These are phyloP conservation scores for Mycena floridula DNA, from an alignment of 768 basidiomycete species.

Conservation along the genomic window DNA sequence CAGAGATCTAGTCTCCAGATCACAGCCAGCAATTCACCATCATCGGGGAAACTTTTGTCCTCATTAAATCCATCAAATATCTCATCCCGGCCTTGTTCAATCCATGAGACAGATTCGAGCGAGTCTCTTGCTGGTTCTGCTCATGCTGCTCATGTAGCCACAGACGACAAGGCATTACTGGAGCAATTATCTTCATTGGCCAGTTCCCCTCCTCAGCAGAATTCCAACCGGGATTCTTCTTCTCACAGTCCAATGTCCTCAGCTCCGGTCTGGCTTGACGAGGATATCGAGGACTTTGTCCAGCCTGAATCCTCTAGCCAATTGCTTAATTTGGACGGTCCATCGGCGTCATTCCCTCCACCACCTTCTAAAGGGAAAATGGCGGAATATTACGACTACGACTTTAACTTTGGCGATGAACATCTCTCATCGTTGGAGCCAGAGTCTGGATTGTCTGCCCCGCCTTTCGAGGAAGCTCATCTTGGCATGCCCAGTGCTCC, in stretches of 20 bases:
- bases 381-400: conserved; percentile 35
- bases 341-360: conserved; percentile 19
- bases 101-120: background rate
- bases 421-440: conserved; percentile 26
- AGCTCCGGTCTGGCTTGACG: conserved; percentile 51
- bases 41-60: conserved; percentile 9
- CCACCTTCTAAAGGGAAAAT: conserved; percentile 39
- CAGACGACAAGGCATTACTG: conserved; percentile 57
- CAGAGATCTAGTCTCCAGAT: conserved; percentile 12
- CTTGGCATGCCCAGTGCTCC: conserved; percentile 23
- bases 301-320: background rate
- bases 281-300: conserved; percentile 33
- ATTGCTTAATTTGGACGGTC: conserved; percentile 6
- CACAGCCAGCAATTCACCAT: conserved; percentile 11
- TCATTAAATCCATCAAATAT: conserved; percentile 19
- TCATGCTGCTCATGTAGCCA: conserved; percentile 53
- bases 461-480: conserved; percentile 37
- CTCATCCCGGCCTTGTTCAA: conserved; percentile 6
- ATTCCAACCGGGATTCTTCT: conserved; percentile 12
- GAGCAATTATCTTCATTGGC: conserved; percentile 45
- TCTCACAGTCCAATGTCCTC: conserved; percentile 24
- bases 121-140: conserved; percentile 13
- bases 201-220: conserved; percentile 39
- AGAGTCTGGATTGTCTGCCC: conserved; percentile 35
- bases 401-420: conserved; percentile 29